Evolutionary conservation across 495 filamentous ascomycete species (phyloP), one percentile per base, ranked within the genome.

Genomic region (Trichoderma reesei): DNA sequence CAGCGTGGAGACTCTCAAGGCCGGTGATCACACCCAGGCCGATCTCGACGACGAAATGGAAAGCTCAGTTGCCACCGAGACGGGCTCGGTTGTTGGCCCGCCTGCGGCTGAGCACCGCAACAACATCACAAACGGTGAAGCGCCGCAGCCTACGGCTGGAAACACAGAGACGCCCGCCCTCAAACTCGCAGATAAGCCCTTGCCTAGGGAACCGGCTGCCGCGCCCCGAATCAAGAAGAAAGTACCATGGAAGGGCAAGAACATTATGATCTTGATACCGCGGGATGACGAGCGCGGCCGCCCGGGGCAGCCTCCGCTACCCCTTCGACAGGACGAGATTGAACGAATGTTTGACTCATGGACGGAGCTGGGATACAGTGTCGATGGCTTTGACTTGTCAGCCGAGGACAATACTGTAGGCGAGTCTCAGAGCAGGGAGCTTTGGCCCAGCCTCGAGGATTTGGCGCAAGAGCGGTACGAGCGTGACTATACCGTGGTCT

Each of bases 321-420:
- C 90, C 16, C 74, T 98, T 65, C 86, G 73, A 37, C 70, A 78
- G 16, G 72, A 76, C 31, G 86, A 91, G 60, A 85, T 91, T 5
- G 72, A 84, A 18, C 74, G 81, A n/a, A 86, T 85, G 69, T 68
- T 96, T 65, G 80, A 83, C 60, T 76, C 80, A 37, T 95, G 89
- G 86, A 82, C 89, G 70, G 74, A 87, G 56, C 73, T 87, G 65
- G 94, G 92, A 10, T 96, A 92, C 70, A 81, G 89, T 72, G 82
- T 82, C 46, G 76, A 79, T 5, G 90, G 90, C 0, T 96, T 94
- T 72, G 86, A 83, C 59, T 70, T 92, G 66, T 78, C 80, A 33
- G 74, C 69, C 33, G 60, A 72, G 18, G 72, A 79, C 7, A 75
- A 70, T 31, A 70, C 65, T 18, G 68, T 67, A n/a, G 71, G 70